Conservation (phyloP, 345 rosid genomes). For the Lepidium didymum region DNA sequence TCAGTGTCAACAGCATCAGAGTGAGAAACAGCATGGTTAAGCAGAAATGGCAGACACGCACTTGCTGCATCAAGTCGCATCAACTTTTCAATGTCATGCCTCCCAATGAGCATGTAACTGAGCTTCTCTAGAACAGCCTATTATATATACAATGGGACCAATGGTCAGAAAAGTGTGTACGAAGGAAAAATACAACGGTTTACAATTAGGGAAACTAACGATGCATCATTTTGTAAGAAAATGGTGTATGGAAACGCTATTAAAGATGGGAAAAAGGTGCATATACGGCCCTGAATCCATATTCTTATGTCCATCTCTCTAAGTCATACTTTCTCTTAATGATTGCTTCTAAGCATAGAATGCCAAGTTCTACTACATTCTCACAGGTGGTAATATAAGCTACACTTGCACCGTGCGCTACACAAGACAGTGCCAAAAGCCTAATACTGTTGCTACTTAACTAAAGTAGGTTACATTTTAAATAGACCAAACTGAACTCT, state of each 20-base stretch:
- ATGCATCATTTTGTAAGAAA: not conserved
- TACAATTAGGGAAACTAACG: not conserved
- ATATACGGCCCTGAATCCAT: not conserved
- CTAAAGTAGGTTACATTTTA: not conserved
- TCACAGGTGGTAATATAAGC: slow-evolving; percentile 3
- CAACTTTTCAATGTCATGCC: slow-evolving; percentile 95
- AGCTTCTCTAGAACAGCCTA: slow-evolving; percentile 99
- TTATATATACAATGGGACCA: slow-evolving; percentile 26
- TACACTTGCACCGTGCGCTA: slow-evolving; percentile 1
- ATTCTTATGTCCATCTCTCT: not conserved
- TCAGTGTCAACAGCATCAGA: slow-evolving; percentile 53
- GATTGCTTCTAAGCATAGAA: not conserved
- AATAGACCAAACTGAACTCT: not conserved
- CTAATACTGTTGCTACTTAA: not conserved
- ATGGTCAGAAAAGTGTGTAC: slow-evolving; percentile 9
- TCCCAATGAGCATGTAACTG: slow-evolving; percentile 95
- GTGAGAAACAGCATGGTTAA: slow-evolving; percentile 43
- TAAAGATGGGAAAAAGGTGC: not conserved
- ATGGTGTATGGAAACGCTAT: not conserved
- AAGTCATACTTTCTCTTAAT: not conserved
- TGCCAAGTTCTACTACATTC: slow-evolving; percentile 13
- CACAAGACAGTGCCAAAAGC: not conserved
- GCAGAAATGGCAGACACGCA: slow-evolving; percentile 55
- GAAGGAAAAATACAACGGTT: not conserved
- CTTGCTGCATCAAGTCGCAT: slow-evolving; percentile 84